Evolutionary conservation across 768 basidiomycete genomes (phyloP).

Genomic region (Gymnopilus dilepis): DNA sequence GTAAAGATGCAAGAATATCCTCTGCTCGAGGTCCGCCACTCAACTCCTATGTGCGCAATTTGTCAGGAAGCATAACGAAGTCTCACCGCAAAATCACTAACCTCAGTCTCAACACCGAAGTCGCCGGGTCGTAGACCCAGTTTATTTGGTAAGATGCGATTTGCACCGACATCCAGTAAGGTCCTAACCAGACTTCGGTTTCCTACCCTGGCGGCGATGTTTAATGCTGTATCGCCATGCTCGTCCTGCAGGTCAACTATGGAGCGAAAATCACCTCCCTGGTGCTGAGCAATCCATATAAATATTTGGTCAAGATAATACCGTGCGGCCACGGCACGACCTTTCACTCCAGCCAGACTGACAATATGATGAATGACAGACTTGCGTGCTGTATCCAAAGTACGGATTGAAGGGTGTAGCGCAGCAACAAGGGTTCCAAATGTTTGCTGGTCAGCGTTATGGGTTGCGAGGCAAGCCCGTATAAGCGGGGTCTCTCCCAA

Average conservation of each 20-base stretch:
- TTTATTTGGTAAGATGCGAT: slow-evolving; percentile 88
- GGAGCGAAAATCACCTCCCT: slow-evolving; percentile 76
- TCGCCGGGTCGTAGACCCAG: slow-evolving; percentile 92
- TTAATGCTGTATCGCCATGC: slow-evolving; percentile 94
- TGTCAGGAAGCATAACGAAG: neutral
- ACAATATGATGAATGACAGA: slow-evolving; percentile 92
- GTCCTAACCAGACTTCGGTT: slow-evolving; percentile 87
- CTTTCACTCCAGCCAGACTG: slow-evolving; percentile 89
- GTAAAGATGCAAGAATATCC: slow-evolving; percentile 77
- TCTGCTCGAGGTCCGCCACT: slow-evolving; percentile 75
- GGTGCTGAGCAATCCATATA: slow-evolving; percentile 80
- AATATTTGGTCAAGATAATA: slow-evolving; percentile 94
- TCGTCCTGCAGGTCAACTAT: slow-evolving; percentile 92
- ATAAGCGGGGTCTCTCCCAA: slow-evolving; percentile 95
- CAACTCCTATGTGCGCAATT: slow-evolving; percentile 55
- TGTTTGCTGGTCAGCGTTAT: slow-evolving; percentile 78
- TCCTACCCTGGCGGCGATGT: slow-evolving; percentile 93
- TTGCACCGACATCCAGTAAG: slow-evolving; percentile 91
- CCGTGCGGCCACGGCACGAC: slow-evolving; percentile 80
- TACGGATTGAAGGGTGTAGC: slow-evolving; percentile 79
- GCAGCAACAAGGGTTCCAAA: slow-evolving; percentile 69
- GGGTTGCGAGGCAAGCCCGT: slow-evolving; percentile 87
- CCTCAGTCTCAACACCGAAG: slow-evolving; percentile 94
- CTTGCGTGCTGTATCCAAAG: slow-evolving; percentile 85
- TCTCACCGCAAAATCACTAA: slow-evolving; percentile 36